These are phyloP conservation scores for Thalia dealbata DNA, from an alignment of 176 grass and related monocot genomes.

Conservation along the genomic window DNA sequence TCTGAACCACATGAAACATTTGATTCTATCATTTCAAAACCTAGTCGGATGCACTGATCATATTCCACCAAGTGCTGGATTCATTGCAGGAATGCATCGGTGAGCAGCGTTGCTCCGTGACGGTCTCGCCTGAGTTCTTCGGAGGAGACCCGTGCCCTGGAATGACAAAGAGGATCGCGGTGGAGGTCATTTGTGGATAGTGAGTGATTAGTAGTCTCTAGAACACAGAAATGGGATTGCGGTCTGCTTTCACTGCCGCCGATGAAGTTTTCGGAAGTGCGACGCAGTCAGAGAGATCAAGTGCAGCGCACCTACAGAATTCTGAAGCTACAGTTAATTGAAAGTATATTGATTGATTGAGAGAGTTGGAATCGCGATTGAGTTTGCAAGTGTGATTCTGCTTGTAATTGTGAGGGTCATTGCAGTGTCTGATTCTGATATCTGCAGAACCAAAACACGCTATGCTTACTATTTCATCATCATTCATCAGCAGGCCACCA, in stretches of 20 bases:
- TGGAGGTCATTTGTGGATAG: constrained; percentile 70
- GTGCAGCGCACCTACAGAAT: not conserved
- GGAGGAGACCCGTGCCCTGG: constrained; percentile 92
- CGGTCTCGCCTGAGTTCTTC: constrained; percentile 51
- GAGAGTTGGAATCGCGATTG: not conserved
- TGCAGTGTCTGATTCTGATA: not conserved
- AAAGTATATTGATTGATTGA: not conserved
- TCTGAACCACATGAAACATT: constrained; percentile 19
- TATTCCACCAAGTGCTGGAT: not conserved
- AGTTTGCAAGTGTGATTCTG: constrained; percentile 39
- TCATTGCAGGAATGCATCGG: constrained; percentile 65
- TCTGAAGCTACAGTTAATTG: not conserved
- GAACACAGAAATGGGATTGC: not conserved
- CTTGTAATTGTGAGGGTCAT: constrained; percentile 47
- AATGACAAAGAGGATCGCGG: constrained; percentile 69
- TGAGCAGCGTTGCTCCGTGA: constrained; percentile 59
- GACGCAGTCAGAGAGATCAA: not conserved
- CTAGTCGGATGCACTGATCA: not conserved
- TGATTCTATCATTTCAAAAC: not conserved
- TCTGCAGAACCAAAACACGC: no score
- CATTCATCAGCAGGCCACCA: no score
- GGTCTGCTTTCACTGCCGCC: not conserved
- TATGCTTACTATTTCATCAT: no score
- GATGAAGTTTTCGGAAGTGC: not conserved
- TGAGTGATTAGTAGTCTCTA: not conserved